phyloP scores from a whole-genome alignment of 2,329 filamentous ascomycete genomes.

The Xylariales sp. region DNA sequence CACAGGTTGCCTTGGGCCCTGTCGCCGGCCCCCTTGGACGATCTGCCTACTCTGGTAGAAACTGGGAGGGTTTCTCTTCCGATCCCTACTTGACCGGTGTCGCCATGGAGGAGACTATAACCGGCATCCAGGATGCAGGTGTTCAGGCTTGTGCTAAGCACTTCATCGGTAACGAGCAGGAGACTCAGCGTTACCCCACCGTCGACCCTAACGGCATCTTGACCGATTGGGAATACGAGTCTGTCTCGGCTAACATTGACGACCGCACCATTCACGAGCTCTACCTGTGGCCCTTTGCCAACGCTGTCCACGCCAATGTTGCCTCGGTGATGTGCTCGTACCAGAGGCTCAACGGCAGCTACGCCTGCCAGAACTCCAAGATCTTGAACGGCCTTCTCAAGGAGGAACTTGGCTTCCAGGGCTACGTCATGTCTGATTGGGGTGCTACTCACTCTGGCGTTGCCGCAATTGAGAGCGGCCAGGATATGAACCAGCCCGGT shows the following conservation, averaged over 20 bases:
- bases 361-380: constrained; percentile 75
- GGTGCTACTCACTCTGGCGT: constrained; percentile 30
- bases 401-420: constrained; percentile 44
- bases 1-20: constrained; percentile 61
- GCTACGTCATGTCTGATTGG: constrained; percentile 37
- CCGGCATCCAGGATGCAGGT: constrained; percentile 28
- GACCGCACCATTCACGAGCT: constrained; percentile 73
- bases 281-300: constrained; percentile 75
- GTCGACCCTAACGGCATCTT: constrained; percentile 3
- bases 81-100: constrained; percentile 66
- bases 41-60: constrained; percentile 47
- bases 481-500: constrained; percentile 41
- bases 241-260: constrained; percentile 58
- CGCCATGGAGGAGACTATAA: constrained; percentile 29
- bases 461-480: constrained; percentile 29
- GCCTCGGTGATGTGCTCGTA: constrained; percentile 64
- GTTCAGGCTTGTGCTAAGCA: constrained; percentile 35
- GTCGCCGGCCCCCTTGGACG: constrained; percentile 38
- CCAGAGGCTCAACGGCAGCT: constrained; percentile 76
- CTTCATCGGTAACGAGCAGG: constrained; percentile 28
- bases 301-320: constrained; percentile 65
- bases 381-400: constrained; percentile 29
- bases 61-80: constrained; percentile 61
- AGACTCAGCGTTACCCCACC: constrained; percentile 10
- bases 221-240: constrained; percentile 9